Evolutionary conservation across 768 basidiomycete species (phyloP).

Genomic region (Hemileccinum rubropunctum): DNA sequence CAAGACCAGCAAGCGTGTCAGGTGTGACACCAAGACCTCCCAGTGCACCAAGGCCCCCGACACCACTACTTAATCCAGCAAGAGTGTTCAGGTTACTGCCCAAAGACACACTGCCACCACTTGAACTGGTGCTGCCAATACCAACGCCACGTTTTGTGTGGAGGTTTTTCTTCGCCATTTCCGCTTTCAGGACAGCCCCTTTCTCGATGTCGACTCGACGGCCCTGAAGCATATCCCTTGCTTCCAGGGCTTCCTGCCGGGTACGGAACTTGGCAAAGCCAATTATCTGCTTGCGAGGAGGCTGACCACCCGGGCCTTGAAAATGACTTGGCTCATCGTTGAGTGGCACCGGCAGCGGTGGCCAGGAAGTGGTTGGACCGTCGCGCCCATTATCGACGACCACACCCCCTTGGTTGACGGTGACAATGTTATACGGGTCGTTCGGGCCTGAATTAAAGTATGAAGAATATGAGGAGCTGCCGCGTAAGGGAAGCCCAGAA

Average conservation of each 20-base stretch:
- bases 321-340: constrained; percentile 34
- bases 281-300: constrained; percentile 92
- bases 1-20: constrained; percentile 27
- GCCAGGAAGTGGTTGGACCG: constrained; percentile 70
- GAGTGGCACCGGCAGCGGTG: constrained; percentile 35
- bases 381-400: constrained; percentile 78
- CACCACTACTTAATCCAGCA: constrained; percentile 23
- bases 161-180: constrained; percentile 99
- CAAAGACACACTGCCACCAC: constrained; percentile 28
- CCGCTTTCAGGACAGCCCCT: constrained; percentile 90
- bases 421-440: constrained; percentile 83
- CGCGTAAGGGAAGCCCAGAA: constrained; percentile 35
- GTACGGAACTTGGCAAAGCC: constrained; percentile 96
- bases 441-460: constrained; percentile 51
- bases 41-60: constrained; percentile 27
- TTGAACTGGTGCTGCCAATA: constrained; percentile 41
- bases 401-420: constrained; percentile 78
- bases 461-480: constrained; percentile 34
- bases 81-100: constrained; percentile 25
- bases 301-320: constrained; percentile 33
- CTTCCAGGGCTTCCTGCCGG: constrained; percentile 81
- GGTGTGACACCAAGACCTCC: constrained; percentile 27
- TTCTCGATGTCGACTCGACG: constrained; percentile 90
- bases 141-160: constrained; percentile 92
- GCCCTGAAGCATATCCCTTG: constrained; percentile 86